Evolutionary conservation across 768 basidiomycete genomes (phyloP).

Genomic region (Calocybe cyanea): DNA sequence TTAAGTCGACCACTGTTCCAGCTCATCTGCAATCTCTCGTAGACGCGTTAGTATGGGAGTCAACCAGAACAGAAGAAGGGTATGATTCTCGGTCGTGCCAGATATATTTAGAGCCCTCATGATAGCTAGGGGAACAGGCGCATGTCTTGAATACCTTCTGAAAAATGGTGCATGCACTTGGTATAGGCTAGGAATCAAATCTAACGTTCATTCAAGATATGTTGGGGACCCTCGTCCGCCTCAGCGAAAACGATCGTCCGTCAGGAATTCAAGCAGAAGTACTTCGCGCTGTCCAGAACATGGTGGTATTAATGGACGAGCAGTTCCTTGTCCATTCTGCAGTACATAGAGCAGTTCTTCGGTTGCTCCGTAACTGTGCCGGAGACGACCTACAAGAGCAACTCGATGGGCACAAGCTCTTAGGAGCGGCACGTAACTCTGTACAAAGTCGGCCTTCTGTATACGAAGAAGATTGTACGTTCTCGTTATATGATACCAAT

Average conservation of each 20-base stretch:
- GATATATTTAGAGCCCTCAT: slow-evolving; percentile 8
- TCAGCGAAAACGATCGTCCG: slow-evolving; percentile 83
- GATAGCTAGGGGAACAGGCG: slow-evolving; percentile 69
- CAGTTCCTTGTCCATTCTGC: slow-evolving; percentile 91
- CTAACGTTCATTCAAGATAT: slow-evolving; percentile 51
- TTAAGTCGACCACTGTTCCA: slow-evolving; percentile 79
- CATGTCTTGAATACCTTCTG: slow-evolving; percentile 86
- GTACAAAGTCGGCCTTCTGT: slow-evolving; percentile 74
- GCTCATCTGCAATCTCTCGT: slow-evolving; percentile 73
- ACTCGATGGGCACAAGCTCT: slow-evolving; percentile 70
- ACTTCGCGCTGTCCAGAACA: slow-evolving; percentile 80
- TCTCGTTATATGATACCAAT: neutral
- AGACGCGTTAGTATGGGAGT: slow-evolving; percentile 83
- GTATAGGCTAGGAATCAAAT: slow-evolving; percentile 64
- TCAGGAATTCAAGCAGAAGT: slow-evolving; percentile 91
- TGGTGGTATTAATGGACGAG: slow-evolving; percentile 89
- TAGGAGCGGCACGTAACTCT: slow-evolving; percentile 81
- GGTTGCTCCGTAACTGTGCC: slow-evolving; percentile 81
- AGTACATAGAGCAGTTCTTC: slow-evolving; percentile 83
- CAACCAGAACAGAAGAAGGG: slow-evolving; percentile 83
- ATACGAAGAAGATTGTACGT: slow-evolving; percentile 84
- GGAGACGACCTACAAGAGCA: slow-evolving; percentile 92
- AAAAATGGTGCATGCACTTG: slow-evolving; percentile 81
- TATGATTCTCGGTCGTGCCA: slow-evolving; percentile 35
- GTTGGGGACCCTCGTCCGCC: slow-evolving; percentile 75